Evolutionary conservation across 805 yeast species (phyloP), one percentile per base, ranked within the genome.

Genomic region (Yamadazyma nakazawae): DNA sequence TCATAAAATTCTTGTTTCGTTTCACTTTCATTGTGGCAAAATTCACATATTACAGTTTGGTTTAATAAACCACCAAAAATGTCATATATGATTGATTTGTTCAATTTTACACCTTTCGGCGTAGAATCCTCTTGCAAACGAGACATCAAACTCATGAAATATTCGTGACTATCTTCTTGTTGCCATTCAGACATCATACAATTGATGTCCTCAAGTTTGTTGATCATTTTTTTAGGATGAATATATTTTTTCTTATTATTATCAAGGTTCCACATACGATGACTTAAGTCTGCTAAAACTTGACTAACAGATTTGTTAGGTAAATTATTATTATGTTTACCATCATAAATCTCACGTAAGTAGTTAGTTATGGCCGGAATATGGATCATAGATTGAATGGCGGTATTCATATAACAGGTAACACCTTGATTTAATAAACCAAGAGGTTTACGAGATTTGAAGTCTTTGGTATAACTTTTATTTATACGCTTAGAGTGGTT

Each of bases 181-280:
- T 89, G 91, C 96, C 96, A 91, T 63, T 84, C 94, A 38, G 90
- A 82, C 96, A 91, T 89, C 96, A 88, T 88, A 62, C 96, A 88
- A 65, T 90, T 90, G 57, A 92, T 88, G 57, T 88, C 96, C 42
- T 79, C 87, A 47, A 88, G 70, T 54, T 89, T 75, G 43, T 75
- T 74, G 48, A 88, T 84, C 56, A 90, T 73, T 58, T 79, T 80
- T 55, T 81, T 81, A 9, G 96, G 98, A 66, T 86, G 86, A 45
- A 89, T 73, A 57, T 77, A 81, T 49, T 74, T 70, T 43, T 47
- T 66, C 60, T 40, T 64, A 62, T 40, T 41, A 32, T 68, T 73
- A 37, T 76, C 80, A n/a, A 74, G 54, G 44, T 72, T 73, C 88
- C 89, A 86, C 86, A 87, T 83, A 58, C 77, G 78, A 32, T 72